Percentiles rank a stretch among this genome's conserved stretches.
Evolutionary conservation across 805 yeast genomes (phyloP).

Genomic region (Saturnispora besseyi): DNA sequence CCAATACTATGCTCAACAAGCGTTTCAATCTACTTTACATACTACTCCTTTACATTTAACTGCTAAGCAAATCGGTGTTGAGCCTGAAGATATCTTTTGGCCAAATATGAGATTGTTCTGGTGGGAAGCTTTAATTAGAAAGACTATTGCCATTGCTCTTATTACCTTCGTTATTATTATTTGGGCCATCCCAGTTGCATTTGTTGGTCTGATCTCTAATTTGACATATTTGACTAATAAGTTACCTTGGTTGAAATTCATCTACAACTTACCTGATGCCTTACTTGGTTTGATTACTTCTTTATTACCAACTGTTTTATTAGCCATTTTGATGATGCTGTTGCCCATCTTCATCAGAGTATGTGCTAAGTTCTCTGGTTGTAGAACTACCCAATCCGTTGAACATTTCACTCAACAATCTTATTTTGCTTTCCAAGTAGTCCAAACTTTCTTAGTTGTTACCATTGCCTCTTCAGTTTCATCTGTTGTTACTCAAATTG

Average conservation of each 20-base stretch:
- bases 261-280: constrained; percentile 43
- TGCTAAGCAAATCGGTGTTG: constrained; percentile 55
- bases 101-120: constrained; percentile 65
- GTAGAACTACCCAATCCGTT: constrained; percentile 45
- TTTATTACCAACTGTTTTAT: constrained; percentile 55
- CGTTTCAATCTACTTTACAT: constrained; percentile 52
- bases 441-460: constrained; percentile 63
- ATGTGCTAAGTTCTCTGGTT: constrained; percentile 55
- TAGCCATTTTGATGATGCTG: constrained; percentile 56
- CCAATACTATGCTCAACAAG: constrained; percentile 68
- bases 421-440: constrained; percentile 60
- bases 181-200: constrained; percentile 76
- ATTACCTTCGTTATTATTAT: constrained; percentile 47
- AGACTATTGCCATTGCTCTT: constrained; percentile 41
- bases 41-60: constrained; percentile 57
- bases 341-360: constrained; percentile 57
- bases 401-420: constrained; percentile 61
- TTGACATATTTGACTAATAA: constrained; percentile 52
- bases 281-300: constrained; percentile 61
- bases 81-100: constrained; percentile 61
- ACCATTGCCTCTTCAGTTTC: constrained; percentile 67
- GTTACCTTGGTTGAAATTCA: constrained; percentile 45
- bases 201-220: constrained; percentile 68
- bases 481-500: constrained; percentile 53
- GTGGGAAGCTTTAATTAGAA: constrained; percentile 64